Evolutionary conservation across 1,139 yeast species (phyloP), one percentile per base, ranked within the genome.

Genomic region (Hemisphaericaspora subhashii): DNA sequence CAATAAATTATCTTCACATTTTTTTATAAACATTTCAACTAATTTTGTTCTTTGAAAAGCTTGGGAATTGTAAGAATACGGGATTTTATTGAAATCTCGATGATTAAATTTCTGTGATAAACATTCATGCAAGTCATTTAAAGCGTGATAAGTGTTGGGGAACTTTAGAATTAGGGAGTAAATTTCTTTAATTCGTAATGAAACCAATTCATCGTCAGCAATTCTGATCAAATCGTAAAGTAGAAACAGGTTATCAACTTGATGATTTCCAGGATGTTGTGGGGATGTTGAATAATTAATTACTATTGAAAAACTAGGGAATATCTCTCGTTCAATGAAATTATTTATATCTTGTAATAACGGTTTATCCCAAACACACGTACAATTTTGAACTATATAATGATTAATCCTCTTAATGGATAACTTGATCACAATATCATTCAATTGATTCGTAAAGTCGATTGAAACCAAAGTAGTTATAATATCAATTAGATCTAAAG

Each of bases 51-150:
- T 63, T 44, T 81, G 77, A 38, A 57, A 53, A 1, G 69, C 55
- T 41, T 56, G 68, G 1, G 66, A 53, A 27, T 51, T 52, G 14
- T 54, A 39, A 1, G 60, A 52, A 35, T 49, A 47, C 8, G 23
- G 17, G 4, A 32, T 26, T 14, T 31, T 29, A 7, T 35, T 37
- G 26, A 36, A 32, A 9, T 44, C 38, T 18, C 45, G 40, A 34
- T 43, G 46, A 34, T 42, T 51, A 17, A 47, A 47, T 33, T 58
- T 57, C 33, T 54, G 55, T 54, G 55, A 58, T 42, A 78, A 48
- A 51, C 83, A 72, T 36, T 65, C 62, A 50, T 77, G 77, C 29
- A 90, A 59, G 52, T 90, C 98, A 20, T 69, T 61, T 16, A 90
- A 60, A 0, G 92, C 85, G 2, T 73, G 67, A 20, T 56, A 56